These are phyloP conservation scores for Paramecium sonneborni DNA, from an alignment of 73 alveolate species.

Conservation along the genomic window DNA sequence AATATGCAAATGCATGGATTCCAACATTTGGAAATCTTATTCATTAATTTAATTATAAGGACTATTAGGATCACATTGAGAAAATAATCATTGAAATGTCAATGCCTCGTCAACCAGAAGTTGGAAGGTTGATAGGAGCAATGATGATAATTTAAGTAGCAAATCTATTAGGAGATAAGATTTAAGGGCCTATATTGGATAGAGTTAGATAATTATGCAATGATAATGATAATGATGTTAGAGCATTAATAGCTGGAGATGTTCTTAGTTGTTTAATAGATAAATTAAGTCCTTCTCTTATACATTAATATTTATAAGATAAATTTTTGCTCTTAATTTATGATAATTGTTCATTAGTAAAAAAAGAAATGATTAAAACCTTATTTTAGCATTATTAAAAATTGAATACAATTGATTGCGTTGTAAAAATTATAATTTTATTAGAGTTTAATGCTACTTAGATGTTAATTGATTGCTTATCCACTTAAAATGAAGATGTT, in stretches of 20 bases:
- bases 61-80: not conserved
- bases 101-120: constrained; percentile 23
- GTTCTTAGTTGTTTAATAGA: not conserved
- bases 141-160: not conserved
- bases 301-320: not conserved
- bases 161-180: not conserved
- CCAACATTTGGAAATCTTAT: not conserved
- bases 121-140: constrained; percentile 14
- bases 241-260: not conserved
- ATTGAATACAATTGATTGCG: not conserved
- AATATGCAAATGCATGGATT: constrained; percentile 41
- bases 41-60: not conserved
- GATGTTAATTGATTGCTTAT: not conserved
- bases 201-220: constrained; percentile 7
- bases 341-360: not conserved
- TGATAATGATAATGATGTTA: constrained; percentile 15
- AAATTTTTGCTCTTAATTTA: not conserved
- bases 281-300: not conserved
- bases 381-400: not conserved
- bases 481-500: constrained; percentile 20
- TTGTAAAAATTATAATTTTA: not conserved
- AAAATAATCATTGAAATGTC: not conserved
- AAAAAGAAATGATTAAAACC: not conserved
- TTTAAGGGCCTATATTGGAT: not conserved
- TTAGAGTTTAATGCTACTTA: not conserved